These are phyloP conservation scores for Cryptococcus hybrid DNA, from an alignment of 1,284 basidiomycete genomes.

Conservation along the genomic window DNA sequence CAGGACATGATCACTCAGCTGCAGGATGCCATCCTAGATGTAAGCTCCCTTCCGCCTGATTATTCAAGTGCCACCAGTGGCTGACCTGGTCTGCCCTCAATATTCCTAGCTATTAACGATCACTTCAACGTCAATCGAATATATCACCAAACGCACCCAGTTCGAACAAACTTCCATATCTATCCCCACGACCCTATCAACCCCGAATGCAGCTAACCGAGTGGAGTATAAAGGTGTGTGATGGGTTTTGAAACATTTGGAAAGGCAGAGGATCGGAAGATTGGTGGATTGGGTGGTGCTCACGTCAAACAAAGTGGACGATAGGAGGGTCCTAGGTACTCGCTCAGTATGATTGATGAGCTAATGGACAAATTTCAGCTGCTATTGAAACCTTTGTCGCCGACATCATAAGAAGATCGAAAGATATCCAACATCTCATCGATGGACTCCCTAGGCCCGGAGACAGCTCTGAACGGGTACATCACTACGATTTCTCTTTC, in stretches of 20 bases:
- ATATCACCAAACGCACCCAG: constrained; percentile 46
- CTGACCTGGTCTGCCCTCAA: neutral
- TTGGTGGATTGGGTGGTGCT: neutral
- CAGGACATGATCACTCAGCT: constrained; percentile 51
- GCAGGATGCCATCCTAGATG: constrained; percentile 51
- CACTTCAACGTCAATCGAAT: constrained; percentile 48
- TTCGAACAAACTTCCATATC: constrained; percentile 43
- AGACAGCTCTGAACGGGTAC: constrained; percentile 32
- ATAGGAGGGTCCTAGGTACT: too few species aligned
- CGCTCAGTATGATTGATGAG: too few species aligned
- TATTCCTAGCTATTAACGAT: constrained; percentile 43
- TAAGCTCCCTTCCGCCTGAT: constrained; percentile 13
- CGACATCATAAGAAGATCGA: constrained; percentile 43
- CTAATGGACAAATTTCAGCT: constrained; percentile 15
- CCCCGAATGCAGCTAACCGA: constrained; percentile 27
- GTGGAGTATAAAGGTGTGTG: constrained; percentile 36
- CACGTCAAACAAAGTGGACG: neutral
- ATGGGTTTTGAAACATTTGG: neutral
- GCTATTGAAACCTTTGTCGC: constrained; percentile 44
- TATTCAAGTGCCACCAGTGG: neutral
- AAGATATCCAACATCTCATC: constrained; percentile 45
- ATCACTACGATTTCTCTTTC: constrained; percentile 5
- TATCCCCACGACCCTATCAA: constrained; percentile 40
- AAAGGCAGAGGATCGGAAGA: neutral
- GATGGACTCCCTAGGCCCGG: constrained; percentile 41